phyloP scores from a whole-genome alignment of 1,284 basidiomycete species.

The Serendipita sp. region DNA sequence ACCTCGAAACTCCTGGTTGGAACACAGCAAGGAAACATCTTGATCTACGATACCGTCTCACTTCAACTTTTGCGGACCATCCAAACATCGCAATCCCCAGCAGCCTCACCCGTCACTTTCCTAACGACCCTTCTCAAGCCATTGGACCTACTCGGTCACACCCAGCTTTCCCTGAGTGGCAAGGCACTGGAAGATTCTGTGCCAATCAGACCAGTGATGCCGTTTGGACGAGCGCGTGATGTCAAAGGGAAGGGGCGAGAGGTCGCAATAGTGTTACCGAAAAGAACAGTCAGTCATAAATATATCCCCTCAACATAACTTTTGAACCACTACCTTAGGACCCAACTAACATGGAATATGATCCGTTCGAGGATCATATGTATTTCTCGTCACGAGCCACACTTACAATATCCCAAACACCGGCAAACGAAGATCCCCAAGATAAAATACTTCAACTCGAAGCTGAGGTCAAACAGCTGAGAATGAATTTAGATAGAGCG shows the following conservation, averaged over 20 bases:
- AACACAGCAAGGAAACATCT: slow-evolving; percentile 58
- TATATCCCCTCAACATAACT: neutral
- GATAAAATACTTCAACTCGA: slow-evolving; percentile 40
- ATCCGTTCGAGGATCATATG: slow-evolving; percentile 11
- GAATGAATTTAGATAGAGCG: slow-evolving; percentile 59
- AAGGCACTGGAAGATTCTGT: slow-evolving; percentile 33
- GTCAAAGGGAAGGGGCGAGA: slow-evolving; percentile 53
- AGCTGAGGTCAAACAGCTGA: slow-evolving; percentile 48
- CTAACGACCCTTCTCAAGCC: slow-evolving; percentile 68
- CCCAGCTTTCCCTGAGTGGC: slow-evolving; percentile 37
- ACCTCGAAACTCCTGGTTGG: slow-evolving; percentile 63
- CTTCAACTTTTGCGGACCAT: slow-evolving; percentile 79
- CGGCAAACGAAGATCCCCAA: slow-evolving; percentile 8
- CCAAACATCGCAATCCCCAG: slow-evolving; percentile 37
- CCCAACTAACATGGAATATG: neutral
- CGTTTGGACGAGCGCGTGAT: slow-evolving; percentile 61
- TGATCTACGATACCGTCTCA: slow-evolving; percentile 77
- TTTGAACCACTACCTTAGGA: slow-evolving; percentile 3
- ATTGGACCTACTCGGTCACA: slow-evolving; percentile 66
- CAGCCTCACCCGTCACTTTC: slow-evolving; percentile 59
- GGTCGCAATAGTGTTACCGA: slow-evolving; percentile 43
- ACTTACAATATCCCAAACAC: slow-evolving; percentile 25
- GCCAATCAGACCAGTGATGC: slow-evolving; percentile 47
- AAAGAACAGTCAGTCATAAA: slow-evolving; percentile 21
- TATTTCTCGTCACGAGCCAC: slow-evolving; percentile 11